A percentile compares a stretch with the other conserved stretches of the same genome.
These are phyloP conservation scores for Casuarina glauca DNA, from an alignment of 306 rosid genomes.

Conservation along the genomic window DNA sequence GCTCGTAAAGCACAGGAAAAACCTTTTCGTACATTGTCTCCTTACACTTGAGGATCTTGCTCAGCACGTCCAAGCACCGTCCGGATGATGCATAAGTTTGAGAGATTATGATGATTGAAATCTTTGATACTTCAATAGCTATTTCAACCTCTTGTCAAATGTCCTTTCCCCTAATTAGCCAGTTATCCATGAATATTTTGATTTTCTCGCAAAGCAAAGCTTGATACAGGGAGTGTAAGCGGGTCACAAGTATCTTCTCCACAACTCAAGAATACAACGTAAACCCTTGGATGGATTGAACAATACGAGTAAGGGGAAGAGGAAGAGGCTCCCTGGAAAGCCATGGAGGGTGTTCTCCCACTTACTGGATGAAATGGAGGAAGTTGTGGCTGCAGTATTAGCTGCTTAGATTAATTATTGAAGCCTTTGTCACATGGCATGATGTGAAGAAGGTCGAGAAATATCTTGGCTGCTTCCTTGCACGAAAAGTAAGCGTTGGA, in stretches of 20 bases:
- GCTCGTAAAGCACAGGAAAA: background rate
- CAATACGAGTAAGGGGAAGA: background rate
- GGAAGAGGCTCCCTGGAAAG: background rate
- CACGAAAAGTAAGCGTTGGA: too few relatives aligned
- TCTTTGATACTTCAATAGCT: background rate
- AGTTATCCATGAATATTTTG: background rate
- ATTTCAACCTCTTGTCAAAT: background rate
- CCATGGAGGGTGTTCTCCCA: background rate
- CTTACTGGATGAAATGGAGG: too few relatives aligned
- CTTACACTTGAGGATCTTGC: background rate
- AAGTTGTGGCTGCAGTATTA: too few relatives aligned
- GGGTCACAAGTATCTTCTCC: background rate
- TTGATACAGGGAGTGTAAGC: background rate
- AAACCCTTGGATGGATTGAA: background rate
- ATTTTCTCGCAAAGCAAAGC: background rate
- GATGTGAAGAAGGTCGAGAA: too few relatives aligned
- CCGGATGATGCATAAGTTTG: background rate
- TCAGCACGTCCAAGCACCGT: background rate
- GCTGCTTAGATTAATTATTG: too few relatives aligned
- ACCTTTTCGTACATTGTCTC: background rate
- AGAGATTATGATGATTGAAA: slow-evolving; percentile 26
- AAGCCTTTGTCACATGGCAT: too few relatives aligned
- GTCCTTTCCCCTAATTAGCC: background rate
- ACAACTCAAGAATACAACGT: background rate
- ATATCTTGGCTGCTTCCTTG: too few relatives aligned